Percentiles rank a stretch among this genome's conserved stretches.
Evolutionary conservation across 257 asterid genomes (phyloP).

Genomic region (Solanum peruvianum): DNA sequence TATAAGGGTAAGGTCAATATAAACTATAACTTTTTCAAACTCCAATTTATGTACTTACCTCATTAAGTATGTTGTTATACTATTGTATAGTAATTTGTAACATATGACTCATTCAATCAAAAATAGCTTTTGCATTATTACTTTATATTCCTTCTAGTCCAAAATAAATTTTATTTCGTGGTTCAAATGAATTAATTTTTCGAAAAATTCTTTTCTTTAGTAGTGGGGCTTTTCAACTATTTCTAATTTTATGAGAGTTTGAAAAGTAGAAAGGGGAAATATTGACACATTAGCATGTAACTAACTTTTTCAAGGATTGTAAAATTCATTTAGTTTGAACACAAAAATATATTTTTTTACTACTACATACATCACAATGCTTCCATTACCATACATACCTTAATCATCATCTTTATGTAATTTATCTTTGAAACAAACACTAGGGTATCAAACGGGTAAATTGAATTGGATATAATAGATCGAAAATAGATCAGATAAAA

Average conservation of each 20-base stretch:
- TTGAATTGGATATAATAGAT: no score
- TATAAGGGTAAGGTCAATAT: not conserved
- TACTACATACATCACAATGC: not conserved
- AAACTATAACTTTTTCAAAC: not conserved
- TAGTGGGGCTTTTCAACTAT: not conserved
- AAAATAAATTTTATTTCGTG: not conserved
- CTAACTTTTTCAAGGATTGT: not conserved
- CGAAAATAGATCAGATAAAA: no score
- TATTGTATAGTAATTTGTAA: not conserved
- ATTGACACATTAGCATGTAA: not conserved
- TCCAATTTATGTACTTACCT: no score
- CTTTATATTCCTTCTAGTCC: not conserved
- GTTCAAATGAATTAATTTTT: no score
- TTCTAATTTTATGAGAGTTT: not conserved
- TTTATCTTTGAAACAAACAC: not conserved
- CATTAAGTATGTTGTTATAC: not conserved
- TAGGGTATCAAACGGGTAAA: not conserved
- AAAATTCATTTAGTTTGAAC: not conserved
- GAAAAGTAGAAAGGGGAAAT: not conserved
- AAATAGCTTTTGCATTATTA: not conserved
- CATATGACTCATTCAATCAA: not conserved
- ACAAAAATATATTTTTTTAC: no score
- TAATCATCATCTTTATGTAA: not conserved
- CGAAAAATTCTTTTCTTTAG: not conserved
- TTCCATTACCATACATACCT: not conserved